phyloP scores from a whole-genome alignment of 305 asterid genomes.

The Striga hermonthica region DNA sequence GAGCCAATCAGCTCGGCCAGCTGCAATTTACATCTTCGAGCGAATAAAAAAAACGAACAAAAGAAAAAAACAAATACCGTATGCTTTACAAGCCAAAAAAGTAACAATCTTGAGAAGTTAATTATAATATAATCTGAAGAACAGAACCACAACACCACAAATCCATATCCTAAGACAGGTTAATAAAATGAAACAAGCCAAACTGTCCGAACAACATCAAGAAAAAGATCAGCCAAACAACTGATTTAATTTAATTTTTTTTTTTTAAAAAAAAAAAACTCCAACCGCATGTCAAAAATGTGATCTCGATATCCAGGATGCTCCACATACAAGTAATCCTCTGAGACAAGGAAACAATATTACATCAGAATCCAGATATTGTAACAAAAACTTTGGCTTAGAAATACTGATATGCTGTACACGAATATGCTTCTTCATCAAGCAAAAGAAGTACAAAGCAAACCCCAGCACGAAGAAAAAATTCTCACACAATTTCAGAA shows the following conservation, averaged over 20 bases:
- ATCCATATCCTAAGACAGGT: neutral
- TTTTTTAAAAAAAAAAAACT: slow-evolving; percentile 17
- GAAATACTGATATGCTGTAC: too few relatives aligned
- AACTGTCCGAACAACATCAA: neutral
- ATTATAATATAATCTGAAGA: neutral
- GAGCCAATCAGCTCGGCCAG: slow-evolving; percentile 73
- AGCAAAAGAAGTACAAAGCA: too few relatives aligned
- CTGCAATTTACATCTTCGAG: slow-evolving; percentile 31
- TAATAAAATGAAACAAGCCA: slow-evolving; percentile 6
- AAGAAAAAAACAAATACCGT: neutral
- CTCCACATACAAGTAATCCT: slow-evolving; percentile 23
- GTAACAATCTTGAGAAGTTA: neutral
- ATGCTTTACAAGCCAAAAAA: neutral
- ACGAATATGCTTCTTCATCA: too few relatives aligned
- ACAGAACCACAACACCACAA: slow-evolving; percentile 1
- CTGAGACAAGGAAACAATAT: slow-evolving; percentile 30
- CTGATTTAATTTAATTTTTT: too few relatives aligned
- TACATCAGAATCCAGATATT: neutral
- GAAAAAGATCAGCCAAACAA: neutral
- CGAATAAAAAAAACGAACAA: too few relatives aligned
- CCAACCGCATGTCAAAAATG: slow-evolving; percentile 13
- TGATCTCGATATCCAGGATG: slow-evolving; percentile 21
- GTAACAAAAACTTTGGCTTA: neutral
- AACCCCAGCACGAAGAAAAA: too few relatives aligned
- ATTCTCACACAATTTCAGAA: too few relatives aligned